Evolutionary conservation across 768 basidiomycete species (phyloP), one percentile per base, ranked within the genome.

Genomic region (Podaxis sp.): DNA sequence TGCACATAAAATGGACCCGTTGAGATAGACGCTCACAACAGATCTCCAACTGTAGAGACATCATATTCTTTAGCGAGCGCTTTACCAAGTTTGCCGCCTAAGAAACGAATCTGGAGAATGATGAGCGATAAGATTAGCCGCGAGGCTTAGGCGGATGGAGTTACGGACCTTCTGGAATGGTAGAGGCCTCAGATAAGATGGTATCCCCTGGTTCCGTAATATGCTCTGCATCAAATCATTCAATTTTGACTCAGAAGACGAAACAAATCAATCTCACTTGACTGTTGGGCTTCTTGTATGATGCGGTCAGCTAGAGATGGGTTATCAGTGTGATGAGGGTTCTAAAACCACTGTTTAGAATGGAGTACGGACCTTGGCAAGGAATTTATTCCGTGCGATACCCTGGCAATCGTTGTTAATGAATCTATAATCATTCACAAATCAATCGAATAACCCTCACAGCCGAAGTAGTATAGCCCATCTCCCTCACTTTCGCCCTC

Each of bases 401-500:
- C 95, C 95, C 93, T 95, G 37, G 2, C 13, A 44, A 38, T 50
- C 24, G 10, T 11, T 24, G 38, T 24, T 36, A 48, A 30, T 33
- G 33, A 2, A 11, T 15, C 11, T 41, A 11, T 30, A 24, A 24
- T 24, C 10, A 24, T 12, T 24, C 26, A 24, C 4, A 28, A 28
- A 12, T 38, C n/a, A 30, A 41, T 17, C 36, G 48, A 13, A 60
- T 56, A 26, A 53, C 11, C 77, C 89, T 67, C 67, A 95, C 95
- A 12, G 95, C 95, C 56, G 93, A 95, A 48, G 90, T 94, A n/a
- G 93, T 95, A 70, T 99, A 99, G 15, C 94, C 91, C 30, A 99
- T 80, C 68, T 84, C 82, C 26, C 77, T 75, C 8, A 99, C 86
- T 56, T 88, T 85, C 57, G 79, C 78, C 66, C 95, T 80, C 50